phyloP scores from a whole-genome alignment of 2,329 filamentous ascomycete species.

The Calonectria hawksworthii region DNA sequence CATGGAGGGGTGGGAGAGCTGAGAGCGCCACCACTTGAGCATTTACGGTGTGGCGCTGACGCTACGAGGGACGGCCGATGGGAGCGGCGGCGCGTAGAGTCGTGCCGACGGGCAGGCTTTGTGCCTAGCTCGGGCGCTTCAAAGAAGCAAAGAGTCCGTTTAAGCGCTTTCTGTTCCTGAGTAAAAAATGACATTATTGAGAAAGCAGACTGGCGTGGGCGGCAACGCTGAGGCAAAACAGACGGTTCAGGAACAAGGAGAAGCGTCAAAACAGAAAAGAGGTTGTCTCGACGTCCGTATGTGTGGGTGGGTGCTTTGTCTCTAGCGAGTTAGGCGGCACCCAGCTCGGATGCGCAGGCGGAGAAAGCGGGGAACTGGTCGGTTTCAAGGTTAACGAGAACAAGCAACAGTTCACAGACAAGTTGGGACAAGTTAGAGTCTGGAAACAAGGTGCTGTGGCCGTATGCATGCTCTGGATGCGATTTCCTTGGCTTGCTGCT shows the following conservation, averaged over 20 bases:
- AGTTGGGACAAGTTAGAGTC: not conserved
- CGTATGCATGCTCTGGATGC: not conserved
- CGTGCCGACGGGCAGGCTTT: not conserved
- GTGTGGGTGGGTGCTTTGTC: not conserved
- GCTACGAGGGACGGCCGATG: not conserved
- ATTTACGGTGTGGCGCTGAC: conserved; percentile 8
- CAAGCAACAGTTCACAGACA: not conserved
- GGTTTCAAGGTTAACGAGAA: not conserved
- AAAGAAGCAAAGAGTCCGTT: not conserved
- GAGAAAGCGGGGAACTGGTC: conserved; percentile 1
- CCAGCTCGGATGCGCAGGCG: not conserved
- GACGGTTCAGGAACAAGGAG: not conserved
- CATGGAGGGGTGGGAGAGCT: not conserved
- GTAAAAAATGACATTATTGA: too few species aligned
- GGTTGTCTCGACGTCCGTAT: too few species aligned
- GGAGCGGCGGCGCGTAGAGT: not conserved
- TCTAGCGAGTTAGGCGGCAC: not conserved
- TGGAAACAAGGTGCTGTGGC: not conserved
- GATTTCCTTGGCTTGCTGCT: not conserved
- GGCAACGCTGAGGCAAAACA: not conserved
- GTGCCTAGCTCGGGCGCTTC: not conserved
- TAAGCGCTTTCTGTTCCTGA: not conserved
- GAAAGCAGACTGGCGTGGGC: not conserved
- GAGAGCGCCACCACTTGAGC: not conserved
- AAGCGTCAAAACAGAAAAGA: not conserved